phyloP scores from a whole-genome alignment of 1,139 yeast species.

The Suhomyces taliae region DNA sequence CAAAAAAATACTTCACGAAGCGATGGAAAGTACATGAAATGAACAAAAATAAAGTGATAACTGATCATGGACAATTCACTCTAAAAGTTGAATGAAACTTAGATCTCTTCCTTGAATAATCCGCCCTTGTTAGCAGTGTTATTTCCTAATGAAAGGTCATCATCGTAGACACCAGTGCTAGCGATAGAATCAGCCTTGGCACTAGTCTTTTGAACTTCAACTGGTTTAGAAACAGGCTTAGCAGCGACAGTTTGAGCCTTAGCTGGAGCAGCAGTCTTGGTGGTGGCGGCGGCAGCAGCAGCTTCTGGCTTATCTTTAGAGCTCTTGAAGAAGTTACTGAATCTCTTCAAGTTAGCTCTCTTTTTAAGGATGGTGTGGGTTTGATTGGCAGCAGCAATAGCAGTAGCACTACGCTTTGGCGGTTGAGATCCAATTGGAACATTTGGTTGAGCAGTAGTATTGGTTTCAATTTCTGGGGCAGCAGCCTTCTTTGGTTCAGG shows the following conservation, averaged over 20 bases:
- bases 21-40: not conserved
- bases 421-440: not conserved
- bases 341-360: constrained; percentile 13
- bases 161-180: constrained; percentile 20
- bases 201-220: constrained; percentile 1
- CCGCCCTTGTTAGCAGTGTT: constrained; percentile 33
- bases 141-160: constrained; percentile 31
- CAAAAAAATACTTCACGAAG: constrained; percentile 1
- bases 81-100: constrained; percentile 4
- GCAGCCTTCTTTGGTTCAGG: constrained; percentile 19
- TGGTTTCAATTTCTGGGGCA: constrained; percentile 16
- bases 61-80: constrained; percentile 3
- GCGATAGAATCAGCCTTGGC: constrained; percentile 8
- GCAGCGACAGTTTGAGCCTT: not conserved
- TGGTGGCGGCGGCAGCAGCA: constrained; percentile 3
- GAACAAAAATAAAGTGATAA: not conserved
- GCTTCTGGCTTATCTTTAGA: constrained; percentile 9
- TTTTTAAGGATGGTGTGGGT: constrained; percentile 10
- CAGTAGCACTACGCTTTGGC: constrained; percentile 5
- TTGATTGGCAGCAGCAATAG: constrained; percentile 7
- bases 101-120: constrained; percentile 47
- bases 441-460: constrained; percentile 4
- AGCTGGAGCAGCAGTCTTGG: constrained; percentile 7
- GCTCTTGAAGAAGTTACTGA: constrained; percentile 14
- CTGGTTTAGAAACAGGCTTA: constrained; percentile 2